Percentiles rank a stretch among this genome's conserved stretches.
Conservation (phyloP, 2,329 filamentous ascomycete genomes). For the Epichloe sylvatica region DNA sequence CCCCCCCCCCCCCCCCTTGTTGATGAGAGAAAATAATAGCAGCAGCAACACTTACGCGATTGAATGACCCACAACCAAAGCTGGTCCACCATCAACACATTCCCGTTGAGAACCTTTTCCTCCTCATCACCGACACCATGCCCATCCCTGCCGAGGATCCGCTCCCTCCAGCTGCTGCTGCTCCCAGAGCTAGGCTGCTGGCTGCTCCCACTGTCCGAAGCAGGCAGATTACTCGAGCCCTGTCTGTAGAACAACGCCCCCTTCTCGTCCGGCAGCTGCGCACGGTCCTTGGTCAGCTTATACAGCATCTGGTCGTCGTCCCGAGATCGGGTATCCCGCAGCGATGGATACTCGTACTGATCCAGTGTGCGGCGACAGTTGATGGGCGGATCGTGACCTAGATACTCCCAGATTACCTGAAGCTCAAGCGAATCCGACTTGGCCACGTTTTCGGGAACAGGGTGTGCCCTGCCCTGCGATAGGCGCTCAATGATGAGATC, state of each 20-base stretch:
- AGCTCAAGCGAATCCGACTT: slow-evolving; percentile 41
- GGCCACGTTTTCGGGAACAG: slow-evolving; percentile 40
- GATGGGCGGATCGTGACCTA: slow-evolving; percentile 45
- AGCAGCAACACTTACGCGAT: slow-evolving; percentile 26
- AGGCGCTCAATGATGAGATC: slow-evolving; percentile 39
- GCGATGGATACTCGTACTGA: slow-evolving; percentile 48
- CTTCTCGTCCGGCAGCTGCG: slow-evolving; percentile 10
- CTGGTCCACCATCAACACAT: slow-evolving; percentile 54
- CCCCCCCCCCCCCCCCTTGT: too few relatives aligned
- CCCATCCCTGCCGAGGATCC: slow-evolving; percentile 9
- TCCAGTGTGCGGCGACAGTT: slow-evolving; percentile 49
- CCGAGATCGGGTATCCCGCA: slow-evolving; percentile 44
- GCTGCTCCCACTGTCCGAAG: slow-evolving; percentile 14
- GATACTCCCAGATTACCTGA: slow-evolving; percentile 48
- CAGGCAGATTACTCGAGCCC: slow-evolving; percentile 16
- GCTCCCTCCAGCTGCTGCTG: slow-evolving; percentile 14
- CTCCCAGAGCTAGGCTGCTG: slow-evolving; percentile 12
- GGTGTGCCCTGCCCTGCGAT: slow-evolving; percentile 38
- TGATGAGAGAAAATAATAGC: neutral
- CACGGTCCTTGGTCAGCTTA: slow-evolving; percentile 43
- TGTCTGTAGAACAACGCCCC: slow-evolving; percentile 15
- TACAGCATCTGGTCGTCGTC: slow-evolving; percentile 57
- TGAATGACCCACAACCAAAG: slow-evolving; percentile 49
- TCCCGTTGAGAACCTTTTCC: slow-evolving; percentile 34
- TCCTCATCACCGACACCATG: slow-evolving; percentile 16